Percentiles rank a stretch among this genome's conserved stretches.
These are phyloP conservation scores for Perkinsus marinus DNA, from an alignment of 169 alveolate genomes.

Conservation along the genomic window DNA sequence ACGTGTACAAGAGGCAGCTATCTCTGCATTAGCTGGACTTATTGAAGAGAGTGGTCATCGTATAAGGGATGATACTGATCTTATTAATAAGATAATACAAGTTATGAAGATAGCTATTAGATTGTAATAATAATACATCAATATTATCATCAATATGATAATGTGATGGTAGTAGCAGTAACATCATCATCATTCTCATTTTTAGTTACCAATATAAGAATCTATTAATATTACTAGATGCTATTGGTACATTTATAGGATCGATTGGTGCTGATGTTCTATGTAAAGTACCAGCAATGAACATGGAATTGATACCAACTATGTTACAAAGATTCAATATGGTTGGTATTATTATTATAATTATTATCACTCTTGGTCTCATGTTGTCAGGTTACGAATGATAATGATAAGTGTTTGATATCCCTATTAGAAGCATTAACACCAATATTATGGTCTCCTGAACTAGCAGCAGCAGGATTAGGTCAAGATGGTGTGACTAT, in stretches of 20 bases:
- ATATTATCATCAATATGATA: no score
- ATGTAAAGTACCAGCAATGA: background rate
- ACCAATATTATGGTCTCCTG: background rate
- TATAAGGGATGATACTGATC: constrained; percentile 10
- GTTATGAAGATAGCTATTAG: background rate
- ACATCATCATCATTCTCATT: background rate
- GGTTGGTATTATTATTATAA: background rate
- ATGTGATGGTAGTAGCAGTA: no score
- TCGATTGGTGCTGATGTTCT: constrained; percentile 18
- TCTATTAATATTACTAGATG: constrained; percentile 18
- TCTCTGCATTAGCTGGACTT: constrained; percentile 25
- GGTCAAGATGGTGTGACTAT: background rate
- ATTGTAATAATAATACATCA: background rate
- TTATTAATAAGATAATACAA: constrained; percentile 8
- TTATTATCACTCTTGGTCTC: no score
- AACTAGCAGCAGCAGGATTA: background rate
- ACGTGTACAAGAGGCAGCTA: constrained; percentile 31
- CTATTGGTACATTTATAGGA: constrained; percentile 14
- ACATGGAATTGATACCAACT: background rate
- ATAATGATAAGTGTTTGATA: background rate
- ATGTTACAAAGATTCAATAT: background rate
- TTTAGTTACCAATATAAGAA: constrained; percentile 17
- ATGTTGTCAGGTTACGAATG: background rate
- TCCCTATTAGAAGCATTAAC: background rate
- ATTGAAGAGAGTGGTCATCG: constrained; percentile 16